These are phyloP conservation scores for Nelumbo lutea DNA, from an alignment of 164 flowering plant species.

Conservation along the genomic window DNA sequence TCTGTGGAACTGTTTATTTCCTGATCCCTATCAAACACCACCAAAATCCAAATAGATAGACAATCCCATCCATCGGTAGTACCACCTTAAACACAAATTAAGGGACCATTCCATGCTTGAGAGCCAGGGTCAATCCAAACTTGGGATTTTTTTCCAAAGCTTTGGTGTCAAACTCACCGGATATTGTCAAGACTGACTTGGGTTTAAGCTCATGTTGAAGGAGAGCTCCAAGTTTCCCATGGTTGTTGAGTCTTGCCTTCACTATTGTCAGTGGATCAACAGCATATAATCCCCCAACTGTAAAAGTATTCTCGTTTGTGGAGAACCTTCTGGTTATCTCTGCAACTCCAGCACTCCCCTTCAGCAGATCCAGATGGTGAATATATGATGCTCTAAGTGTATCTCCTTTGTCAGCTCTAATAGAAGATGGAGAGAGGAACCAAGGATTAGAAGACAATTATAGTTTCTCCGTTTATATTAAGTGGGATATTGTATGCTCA, in stretches of 20 bases:
- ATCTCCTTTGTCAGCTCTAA: slow-evolving; percentile 89
- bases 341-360: slow-evolving; percentile 62
- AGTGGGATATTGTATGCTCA: background rate
- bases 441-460: background rate
- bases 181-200: slow-evolving; percentile 65
- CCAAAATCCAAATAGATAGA: background rate
- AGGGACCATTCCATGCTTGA: slow-evolving; percentile 50
- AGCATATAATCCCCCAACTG: slow-evolving; percentile 74
- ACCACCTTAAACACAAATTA: background rate
- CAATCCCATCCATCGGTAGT: background rate
- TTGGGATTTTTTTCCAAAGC: slow-evolving; percentile 73
- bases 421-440: background rate
- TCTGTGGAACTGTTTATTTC: slow-evolving; percentile 42
- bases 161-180: slow-evolving; percentile 84
- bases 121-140: slow-evolving; percentile 79
- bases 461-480: background rate
- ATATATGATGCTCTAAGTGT: slow-evolving; percentile 64
- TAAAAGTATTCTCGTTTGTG: slow-evolving; percentile 86
- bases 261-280: slow-evolving; percentile 61
- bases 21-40: slow-evolving; percentile 18
- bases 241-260: slow-evolving; percentile 84
- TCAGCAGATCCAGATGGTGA: slow-evolving; percentile 50
- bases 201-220: slow-evolving; percentile 78
- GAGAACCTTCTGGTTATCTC: slow-evolving; percentile 79
- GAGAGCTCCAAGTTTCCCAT: slow-evolving; percentile 78